Percentiles rank a stretch among this genome's conserved stretches.
Conservation (phyloP, 352 stramenopile species). For the Thraustochytrium sp. region DNA sequence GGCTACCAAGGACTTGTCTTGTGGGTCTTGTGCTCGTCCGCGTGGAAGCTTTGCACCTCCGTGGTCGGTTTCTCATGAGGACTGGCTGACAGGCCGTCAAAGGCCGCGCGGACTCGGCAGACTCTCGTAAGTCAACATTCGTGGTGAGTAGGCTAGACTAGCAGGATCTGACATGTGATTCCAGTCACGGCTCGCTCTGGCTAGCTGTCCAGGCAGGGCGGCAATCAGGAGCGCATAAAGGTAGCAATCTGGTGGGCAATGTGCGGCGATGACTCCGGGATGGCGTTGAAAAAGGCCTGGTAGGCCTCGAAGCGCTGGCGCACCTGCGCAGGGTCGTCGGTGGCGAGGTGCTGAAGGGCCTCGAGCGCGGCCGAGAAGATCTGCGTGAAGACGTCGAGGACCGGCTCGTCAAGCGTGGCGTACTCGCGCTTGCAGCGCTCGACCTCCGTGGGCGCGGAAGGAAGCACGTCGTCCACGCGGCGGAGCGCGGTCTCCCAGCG, state of each 20-base stretch:
- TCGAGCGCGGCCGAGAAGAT: slow-evolving; percentile 18
- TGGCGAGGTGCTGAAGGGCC: background rate
- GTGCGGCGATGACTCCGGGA: background rate
- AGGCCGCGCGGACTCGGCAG: too few relatives aligned
- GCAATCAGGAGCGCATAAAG: background rate
- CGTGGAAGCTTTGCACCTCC: too few relatives aligned
- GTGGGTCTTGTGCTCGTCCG: too few relatives aligned
- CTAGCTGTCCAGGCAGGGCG: background rate
- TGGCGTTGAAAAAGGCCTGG: background rate
- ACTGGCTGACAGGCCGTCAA: too few relatives aligned
- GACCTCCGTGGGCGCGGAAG: background rate
- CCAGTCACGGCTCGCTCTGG: too few relatives aligned
- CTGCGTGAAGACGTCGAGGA: slow-evolving; percentile 11
- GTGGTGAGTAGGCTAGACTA: too few relatives aligned
- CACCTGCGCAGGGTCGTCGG: background rate
- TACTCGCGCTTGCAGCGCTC: slow-evolving; percentile 12
- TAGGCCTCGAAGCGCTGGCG: background rate
- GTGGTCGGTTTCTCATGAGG: too few relatives aligned
- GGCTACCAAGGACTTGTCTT: too few relatives aligned
- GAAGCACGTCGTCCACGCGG: background rate
- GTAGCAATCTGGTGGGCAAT: background rate
- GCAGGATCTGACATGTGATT: too few relatives aligned
- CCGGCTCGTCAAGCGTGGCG: background rate
- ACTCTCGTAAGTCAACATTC: too few relatives aligned
- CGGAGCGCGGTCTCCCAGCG: background rate